phyloP scores from a whole-genome alignment of 176 grass and related monocot species.

The Tuctoria greenei region DNA sequence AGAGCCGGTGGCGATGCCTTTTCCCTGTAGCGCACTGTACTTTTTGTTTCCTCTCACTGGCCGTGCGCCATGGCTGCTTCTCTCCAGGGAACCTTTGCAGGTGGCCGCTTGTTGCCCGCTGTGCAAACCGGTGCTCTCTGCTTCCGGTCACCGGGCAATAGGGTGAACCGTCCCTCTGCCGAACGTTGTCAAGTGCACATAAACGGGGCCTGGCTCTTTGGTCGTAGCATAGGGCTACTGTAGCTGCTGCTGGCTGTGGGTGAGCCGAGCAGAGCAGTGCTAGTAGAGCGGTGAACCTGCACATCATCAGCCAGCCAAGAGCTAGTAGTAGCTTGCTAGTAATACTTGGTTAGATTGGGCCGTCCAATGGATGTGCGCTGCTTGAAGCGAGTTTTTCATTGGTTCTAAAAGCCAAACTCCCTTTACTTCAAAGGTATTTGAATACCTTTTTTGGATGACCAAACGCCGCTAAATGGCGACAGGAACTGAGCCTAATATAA shows the following conservation, averaged over 20 bases:
- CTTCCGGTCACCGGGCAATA: not conserved
- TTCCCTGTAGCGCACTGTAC: not conserved
- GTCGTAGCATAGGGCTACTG: not conserved
- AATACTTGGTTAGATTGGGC: too few species aligned
- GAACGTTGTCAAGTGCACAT: constrained; percentile 34
- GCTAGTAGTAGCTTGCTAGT: too few species aligned
- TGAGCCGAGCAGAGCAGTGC: too few species aligned
- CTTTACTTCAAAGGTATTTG: too few species aligned
- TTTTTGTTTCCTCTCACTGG: not conserved
- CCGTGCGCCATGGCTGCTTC: not conserved
- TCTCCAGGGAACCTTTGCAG: not conserved
- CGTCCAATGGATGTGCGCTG: too few species aligned
- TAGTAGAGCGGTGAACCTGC: too few species aligned
- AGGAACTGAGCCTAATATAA: not conserved
- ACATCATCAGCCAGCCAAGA: too few species aligned
- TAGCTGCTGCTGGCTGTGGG: not conserved
- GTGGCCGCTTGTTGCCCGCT: not conserved
- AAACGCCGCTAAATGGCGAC: too few species aligned
- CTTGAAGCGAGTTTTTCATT: too few species aligned
- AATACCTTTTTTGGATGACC: too few species aligned
- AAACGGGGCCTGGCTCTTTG: not conserved
- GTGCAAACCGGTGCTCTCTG: not conserved
- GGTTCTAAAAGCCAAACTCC: too few species aligned
- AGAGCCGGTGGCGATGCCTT: constrained; percentile 20
- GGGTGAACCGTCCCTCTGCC: not conserved